Conservation (phyloP, 176 grass and related monocot genomes). For the Secale cereale region DNA sequence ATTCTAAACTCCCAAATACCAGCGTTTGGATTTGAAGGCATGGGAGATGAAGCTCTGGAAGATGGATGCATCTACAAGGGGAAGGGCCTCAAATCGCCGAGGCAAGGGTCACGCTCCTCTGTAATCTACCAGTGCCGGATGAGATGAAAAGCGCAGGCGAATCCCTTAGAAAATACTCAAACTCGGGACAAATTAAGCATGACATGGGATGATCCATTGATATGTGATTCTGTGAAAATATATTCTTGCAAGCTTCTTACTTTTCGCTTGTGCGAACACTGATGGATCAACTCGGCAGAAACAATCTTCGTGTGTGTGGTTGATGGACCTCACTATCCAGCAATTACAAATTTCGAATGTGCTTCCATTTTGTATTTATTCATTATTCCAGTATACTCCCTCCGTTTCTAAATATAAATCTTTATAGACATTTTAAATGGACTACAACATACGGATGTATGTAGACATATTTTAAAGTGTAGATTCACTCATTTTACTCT, state of each 20-base stretch:
- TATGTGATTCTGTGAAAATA: background rate
- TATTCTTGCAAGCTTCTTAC: background rate
- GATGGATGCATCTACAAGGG: conserved; percentile 40
- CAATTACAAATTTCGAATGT: no score
- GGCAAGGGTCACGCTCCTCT: conserved; percentile 57
- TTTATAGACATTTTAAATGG: no score
- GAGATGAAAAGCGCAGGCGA: conserved; percentile 40
- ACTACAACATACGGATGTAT: no score
- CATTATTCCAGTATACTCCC: no score
- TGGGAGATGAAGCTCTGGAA: conserved; percentile 77
- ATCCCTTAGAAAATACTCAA: conserved; percentile 51
- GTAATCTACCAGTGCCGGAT: conserved; percentile 49
- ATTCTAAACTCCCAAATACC: no score
- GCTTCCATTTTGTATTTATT: no score
- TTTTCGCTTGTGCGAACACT: background rate
- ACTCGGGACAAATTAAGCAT: background rate
- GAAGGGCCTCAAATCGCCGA: conserved; percentile 45
- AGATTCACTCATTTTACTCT: no score
- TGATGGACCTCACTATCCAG: background rate
- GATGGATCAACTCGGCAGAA: background rate
- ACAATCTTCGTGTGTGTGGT: background rate
- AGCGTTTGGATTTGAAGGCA: conserved; percentile 31
- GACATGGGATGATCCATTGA: background rate
- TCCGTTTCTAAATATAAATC: no score
- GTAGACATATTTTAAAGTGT: no score